Evolutionary conservation across 208 protist genomes (phyloP), one percentile per base, ranked within the genome.

Genomic region (Endotrypanum monterogeii): DNA sequence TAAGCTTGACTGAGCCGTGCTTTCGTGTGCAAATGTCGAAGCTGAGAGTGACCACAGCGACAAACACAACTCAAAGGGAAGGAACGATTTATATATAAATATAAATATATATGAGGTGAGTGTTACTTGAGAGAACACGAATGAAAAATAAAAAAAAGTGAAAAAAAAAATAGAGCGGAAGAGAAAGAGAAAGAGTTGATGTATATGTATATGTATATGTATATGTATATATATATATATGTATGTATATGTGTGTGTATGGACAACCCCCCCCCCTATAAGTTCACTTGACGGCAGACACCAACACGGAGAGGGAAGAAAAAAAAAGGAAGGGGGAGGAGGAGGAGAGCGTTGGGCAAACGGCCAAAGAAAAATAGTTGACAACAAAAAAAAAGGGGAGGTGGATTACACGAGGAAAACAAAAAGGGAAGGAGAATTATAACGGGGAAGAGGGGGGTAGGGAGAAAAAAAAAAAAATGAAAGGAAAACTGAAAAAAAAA

Each of bases 141-240:
- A 16, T 56, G 28, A 20, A 70, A 7, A 16, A 70, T 37, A 56
- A 25, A 11, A 23, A 70, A 67, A 50, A 50, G 46, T 28, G 32
- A 50, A 67, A 50, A 67, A 67, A 35, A 16, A 50, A 20, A 48
- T 48, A 23, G 35, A 67, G 35, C n/a, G 23, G 28, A 67, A 67
- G 61, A 23, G 66, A 32, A 48, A 57, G 50, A 56, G 23, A 56
- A 35, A 56, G 37, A 50, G 50, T 54, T 20, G 3, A 54, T 20
- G 52, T 25, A 7, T 23, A 7, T 56, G 52, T 56, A 28, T 56
- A 23, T 46, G 52, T 23, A 23, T 65, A 16, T 65, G 0, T 46
- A 30, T 65, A 32, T 20, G 39, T 65, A 32, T 20, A 32, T 5
- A 32, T 20, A 32, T 20, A 32, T 46, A 20, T 65, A 65, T 44